A percentile compares a stretch with the other conserved stretches of the same genome.
phyloP scores from a whole-genome alignment of 2,329 filamentous ascomycete species.

The Botrytis byssoidea region DNA sequence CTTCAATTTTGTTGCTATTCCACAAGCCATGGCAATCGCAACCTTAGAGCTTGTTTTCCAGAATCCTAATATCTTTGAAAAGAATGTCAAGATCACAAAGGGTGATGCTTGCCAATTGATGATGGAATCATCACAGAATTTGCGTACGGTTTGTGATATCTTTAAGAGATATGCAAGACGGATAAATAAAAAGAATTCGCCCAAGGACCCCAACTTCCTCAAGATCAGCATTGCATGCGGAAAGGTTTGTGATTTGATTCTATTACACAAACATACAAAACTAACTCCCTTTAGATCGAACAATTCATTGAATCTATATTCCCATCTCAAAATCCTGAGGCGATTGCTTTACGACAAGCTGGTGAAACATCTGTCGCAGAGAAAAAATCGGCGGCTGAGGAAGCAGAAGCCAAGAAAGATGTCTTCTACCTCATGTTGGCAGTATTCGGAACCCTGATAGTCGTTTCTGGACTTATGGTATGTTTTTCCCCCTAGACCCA shows the following conservation, averaged over 20 bases:
- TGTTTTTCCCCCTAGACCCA: constrained; percentile 26
- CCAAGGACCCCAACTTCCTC: constrained; percentile 86
- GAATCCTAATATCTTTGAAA: constrained; percentile 81
- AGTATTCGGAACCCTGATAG: constrained; percentile 64
- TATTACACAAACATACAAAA: constrained; percentile 44
- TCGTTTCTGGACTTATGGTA: constrained; percentile 81
- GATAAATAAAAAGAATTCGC: constrained; percentile 93
- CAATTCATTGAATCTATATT: constrained; percentile 94
- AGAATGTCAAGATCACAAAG: constrained; percentile 95
- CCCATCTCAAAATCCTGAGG: constrained; percentile 75
- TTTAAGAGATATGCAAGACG: constrained; percentile 75
- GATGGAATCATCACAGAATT: constrained; percentile 88
- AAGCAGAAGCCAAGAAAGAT: constrained; percentile 56
- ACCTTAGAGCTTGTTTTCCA: constrained; percentile 90
- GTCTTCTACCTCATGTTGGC: constrained; percentile 63
- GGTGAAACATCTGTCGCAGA: constrained; percentile 40
- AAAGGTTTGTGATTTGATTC: constrained; percentile 56
- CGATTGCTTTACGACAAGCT: constrained; percentile 43
- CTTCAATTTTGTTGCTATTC: constrained; percentile 98
- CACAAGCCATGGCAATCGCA: constrained; percentile 95
- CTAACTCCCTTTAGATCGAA: constrained; percentile 55
- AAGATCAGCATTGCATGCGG: constrained; percentile 88
- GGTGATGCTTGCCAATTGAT: constrained; percentile 90
- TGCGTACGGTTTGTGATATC: constrained; percentile 74
- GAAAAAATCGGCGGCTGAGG: constrained; percentile 46